Conservation (phyloP, 2,329 filamentous ascomycete species). For the Penicillium sp. region DNA sequence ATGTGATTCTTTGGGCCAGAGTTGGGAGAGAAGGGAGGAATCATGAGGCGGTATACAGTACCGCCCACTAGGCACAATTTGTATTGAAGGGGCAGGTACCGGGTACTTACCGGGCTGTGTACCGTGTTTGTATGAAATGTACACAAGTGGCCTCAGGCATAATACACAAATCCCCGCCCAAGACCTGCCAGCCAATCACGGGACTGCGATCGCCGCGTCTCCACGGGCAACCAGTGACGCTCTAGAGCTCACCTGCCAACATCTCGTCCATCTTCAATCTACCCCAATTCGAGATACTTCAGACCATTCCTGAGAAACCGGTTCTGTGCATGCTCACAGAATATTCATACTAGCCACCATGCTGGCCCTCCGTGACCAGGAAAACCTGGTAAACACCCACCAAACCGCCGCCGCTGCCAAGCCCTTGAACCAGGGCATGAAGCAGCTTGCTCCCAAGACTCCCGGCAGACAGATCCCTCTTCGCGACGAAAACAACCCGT, state of each 20-base stretch:
- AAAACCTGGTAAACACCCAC: slow-evolving; percentile 79
- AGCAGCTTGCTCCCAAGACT: slow-evolving; percentile 72
- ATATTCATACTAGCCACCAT: slow-evolving; percentile 53
- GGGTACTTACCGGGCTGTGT: slow-evolving; percentile 12
- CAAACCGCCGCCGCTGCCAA: slow-evolving; percentile 74
- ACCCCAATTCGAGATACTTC: slow-evolving; percentile 9
- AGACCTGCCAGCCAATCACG: slow-evolving; percentile 23
- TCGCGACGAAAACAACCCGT: slow-evolving; percentile 82
- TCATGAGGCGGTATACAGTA: slow-evolving; percentile 20
- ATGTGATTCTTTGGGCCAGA: slow-evolving; percentile 21
- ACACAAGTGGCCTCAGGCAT: neutral
- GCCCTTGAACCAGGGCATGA: slow-evolving; percentile 67
- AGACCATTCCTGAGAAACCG: neutral
- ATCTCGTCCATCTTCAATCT: slow-evolving; percentile 16
- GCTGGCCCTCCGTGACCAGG: slow-evolving; percentile 82
- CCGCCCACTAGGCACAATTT: slow-evolving; percentile 3
- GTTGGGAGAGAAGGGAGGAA: slow-evolving; percentile 26
- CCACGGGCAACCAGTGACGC: slow-evolving; percentile 45
- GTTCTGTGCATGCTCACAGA: slow-evolving; percentile 25
- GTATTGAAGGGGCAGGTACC: slow-evolving; percentile 17
- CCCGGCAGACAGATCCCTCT: slow-evolving; percentile 77
- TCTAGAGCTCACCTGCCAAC: slow-evolving; percentile 30
- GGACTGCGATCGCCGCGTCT: slow-evolving; percentile 32
- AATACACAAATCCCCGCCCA: slow-evolving; percentile 15
- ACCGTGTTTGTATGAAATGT: neutral